Base-by-base conservation (phyloP, 257 asterid species). In the Nicotiana knightiana region DNA sequence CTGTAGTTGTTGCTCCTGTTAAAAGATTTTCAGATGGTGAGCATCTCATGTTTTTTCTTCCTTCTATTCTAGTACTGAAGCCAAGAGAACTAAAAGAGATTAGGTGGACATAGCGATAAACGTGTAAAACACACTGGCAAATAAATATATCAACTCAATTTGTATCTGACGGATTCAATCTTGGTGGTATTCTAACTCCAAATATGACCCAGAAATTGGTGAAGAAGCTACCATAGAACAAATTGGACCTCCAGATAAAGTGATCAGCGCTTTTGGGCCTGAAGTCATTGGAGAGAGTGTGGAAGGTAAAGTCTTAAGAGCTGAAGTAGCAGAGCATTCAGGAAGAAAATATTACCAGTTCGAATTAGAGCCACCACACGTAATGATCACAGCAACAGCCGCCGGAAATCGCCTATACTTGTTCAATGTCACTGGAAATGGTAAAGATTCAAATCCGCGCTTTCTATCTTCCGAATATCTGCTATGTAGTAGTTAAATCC, bases 371-470 rank as follows among this genome's bases (percentile, higher is more conserved):
- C 95, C 99, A 7, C 98, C 99, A 8, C 99, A 96, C 81, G 91
- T 88, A 64, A 79, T 96, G 51, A 96, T 96, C 82, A 94, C 95
- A 71, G 98, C 98, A 58, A 96, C 99, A 54, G 99, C 99, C 15
- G 98, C 98, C 5, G 98, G 99, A 67, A 96, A 96, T 87, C 96
- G 98, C 58, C 96, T 94, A 66, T 96, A 96, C 91, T 83, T 94
- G 88, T 94, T 96, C 91, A 90, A 57, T 51, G 92, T 96, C 35
- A 89, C 92, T 21, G 98, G 94, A 91, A 96, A 86, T 57, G 99
- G 98, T 96, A 86, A 81, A 79, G 64, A 79, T 80, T 46, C 53
- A 26, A 9, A 13, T 51, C 65, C 59, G 18, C 37, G 78, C 54
- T 46, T 75, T 57, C 78, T 73, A 33, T 51, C 71, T 82, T 67